A percentile compares a stretch with the other conserved stretches of the same genome.
Evolutionary conservation across 1,139 yeast species (phyloP).

Genomic region (Suhomyces taliae): DNA sequence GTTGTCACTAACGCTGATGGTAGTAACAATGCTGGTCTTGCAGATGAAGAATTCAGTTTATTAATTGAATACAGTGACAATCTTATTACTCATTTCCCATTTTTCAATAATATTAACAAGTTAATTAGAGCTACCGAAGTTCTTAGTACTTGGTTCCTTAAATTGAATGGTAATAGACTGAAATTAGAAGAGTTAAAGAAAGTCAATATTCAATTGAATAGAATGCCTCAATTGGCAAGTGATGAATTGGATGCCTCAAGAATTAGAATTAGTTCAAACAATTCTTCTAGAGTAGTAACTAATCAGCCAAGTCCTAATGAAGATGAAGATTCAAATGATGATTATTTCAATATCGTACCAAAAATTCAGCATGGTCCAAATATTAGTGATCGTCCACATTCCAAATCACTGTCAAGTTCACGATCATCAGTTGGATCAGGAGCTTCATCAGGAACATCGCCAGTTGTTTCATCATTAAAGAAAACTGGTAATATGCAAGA

Average conservation of each 20-base stretch:
- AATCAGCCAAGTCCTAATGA: constrained; percentile 6
- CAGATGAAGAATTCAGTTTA: constrained; percentile 1
- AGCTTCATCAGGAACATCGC: constrained; percentile 5
- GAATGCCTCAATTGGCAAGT: background rate
- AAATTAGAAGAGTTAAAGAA: constrained; percentile 5
- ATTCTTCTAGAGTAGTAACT: constrained; percentile 3
- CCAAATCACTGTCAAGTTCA: constrained; percentile 2
- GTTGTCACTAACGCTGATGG: constrained; percentile 10
- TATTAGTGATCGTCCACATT: background rate
- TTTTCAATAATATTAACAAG: constrained; percentile 32
- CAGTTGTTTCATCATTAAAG: constrained; percentile 1
- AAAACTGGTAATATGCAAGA: background rate
- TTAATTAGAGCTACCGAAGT: constrained; percentile 26
- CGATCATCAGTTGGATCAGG: constrained; percentile 5
- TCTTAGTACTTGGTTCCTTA: constrained; percentile 31
- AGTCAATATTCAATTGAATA: background rate
- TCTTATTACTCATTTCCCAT: constrained; percentile 29
- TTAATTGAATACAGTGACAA: constrained; percentile 25
- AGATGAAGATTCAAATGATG: background rate
- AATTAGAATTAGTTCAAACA: background rate
- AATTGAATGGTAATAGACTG: constrained; percentile 21
- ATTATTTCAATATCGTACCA: constrained; percentile 6
- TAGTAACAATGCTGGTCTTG: background rate
- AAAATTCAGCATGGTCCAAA: constrained; percentile 6
- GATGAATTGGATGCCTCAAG: constrained; percentile 8